These are phyloP conservation scores for Tetrahymena malaccensis DNA, from an alignment of 73 alveolate genomes.

Conservation along the genomic window DNA sequence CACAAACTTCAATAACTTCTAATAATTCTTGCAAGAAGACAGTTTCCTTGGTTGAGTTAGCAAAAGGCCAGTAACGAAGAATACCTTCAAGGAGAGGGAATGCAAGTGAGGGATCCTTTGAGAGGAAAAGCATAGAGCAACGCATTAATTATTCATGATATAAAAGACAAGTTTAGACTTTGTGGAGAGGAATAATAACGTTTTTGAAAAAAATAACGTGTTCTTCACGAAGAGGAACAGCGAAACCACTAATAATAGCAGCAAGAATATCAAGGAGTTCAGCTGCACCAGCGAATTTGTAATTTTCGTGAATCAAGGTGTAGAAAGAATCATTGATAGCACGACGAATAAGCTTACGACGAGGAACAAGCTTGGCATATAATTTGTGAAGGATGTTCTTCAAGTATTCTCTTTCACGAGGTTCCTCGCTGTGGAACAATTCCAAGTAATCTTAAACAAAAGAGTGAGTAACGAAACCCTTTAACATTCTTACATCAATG, in stretches of 20 bases:
- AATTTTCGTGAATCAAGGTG: conserved; percentile 76
- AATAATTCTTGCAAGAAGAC: conserved; percentile 78
- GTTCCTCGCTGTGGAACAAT: conserved; percentile 69
- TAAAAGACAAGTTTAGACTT: conserved; percentile 79
- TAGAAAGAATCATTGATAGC: conserved; percentile 84
- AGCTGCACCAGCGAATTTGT: conserved; percentile 87
- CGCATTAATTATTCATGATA: conserved; percentile 83
- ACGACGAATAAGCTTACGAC: conserved; percentile 76
- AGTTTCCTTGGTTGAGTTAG: conserved; percentile 88
- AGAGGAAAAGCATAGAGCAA: conserved; percentile 80
- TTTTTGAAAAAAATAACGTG: conserved; percentile 83
- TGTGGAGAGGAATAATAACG: conserved; percentile 80
- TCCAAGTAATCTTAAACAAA: conserved; percentile 61
- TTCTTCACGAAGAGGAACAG: conserved; percentile 89
- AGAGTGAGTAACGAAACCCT: conserved; percentile 55
- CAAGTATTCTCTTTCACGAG: conserved; percentile 70
- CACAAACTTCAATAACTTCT: conserved; percentile 88
- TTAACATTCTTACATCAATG: conserved; percentile 45
- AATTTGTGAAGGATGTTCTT: conserved; percentile 78
- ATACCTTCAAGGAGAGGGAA: conserved; percentile 74
- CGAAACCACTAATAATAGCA: conserved; percentile 80
- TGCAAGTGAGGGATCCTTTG: conserved; percentile 67
- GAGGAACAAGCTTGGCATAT: conserved; percentile 79
- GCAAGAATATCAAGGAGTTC: conserved; percentile 84
- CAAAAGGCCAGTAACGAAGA: conserved; percentile 90